Evolutionary conservation across 2,329 filamentous ascomycete genomes (phyloP).

Genomic region (Nemania bipapillata): DNA sequence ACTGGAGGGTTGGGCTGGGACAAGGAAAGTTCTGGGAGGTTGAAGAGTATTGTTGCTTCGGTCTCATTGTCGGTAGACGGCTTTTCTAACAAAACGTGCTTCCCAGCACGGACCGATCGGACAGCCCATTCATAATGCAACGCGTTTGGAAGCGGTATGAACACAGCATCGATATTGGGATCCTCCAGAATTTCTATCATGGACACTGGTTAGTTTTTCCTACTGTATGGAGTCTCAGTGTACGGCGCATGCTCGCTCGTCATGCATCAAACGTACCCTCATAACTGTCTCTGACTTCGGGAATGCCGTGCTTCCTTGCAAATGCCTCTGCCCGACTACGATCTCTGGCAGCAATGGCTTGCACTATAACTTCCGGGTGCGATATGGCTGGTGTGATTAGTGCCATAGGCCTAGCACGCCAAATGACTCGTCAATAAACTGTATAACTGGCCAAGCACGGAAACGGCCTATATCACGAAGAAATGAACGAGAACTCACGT

Average conservation of each 20-base stretch:
- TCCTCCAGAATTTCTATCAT: not conserved
- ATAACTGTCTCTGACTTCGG: not conserved
- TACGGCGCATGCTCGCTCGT: too few species aligned
- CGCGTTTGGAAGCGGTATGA: not conserved
- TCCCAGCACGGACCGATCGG: not conserved
- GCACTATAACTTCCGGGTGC: not conserved
- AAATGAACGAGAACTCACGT: not conserved
- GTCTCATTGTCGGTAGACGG: not conserved
- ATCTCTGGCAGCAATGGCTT: not conserved
- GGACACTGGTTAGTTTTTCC: too few species aligned
- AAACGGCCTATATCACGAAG: not conserved
- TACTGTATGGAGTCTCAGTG: too few species aligned
- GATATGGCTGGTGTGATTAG: not conserved
- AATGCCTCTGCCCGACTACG: not conserved
- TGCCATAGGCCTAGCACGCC: not conserved
- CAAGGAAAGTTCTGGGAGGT: not conserved
- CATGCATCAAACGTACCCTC: not conserved
- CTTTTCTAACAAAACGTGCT: not conserved
- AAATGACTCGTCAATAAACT: too few species aligned
- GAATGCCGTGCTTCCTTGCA: not conserved
- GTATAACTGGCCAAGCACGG: too few species aligned
- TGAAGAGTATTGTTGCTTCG: not conserved
- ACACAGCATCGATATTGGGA: not conserved
- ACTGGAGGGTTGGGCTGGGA: not conserved
- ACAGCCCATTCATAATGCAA: conserved; percentile 1